Base-by-base conservation (phyloP, 352 stramenopile genomes). In the Vaucheria bursata region DNA sequence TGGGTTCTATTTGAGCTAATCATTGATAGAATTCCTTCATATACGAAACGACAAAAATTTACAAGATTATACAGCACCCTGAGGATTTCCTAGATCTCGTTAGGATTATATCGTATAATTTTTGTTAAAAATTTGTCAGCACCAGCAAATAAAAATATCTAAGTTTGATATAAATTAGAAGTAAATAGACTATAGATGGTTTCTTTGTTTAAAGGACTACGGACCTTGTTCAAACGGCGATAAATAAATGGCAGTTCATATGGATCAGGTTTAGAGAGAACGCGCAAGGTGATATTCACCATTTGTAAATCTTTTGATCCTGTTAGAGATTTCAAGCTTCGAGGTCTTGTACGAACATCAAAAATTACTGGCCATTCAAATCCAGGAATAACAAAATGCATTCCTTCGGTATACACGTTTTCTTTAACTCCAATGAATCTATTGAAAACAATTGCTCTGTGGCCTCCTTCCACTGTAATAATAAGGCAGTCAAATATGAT, bases 241-340 rank as follows among this genome's bases (percentile, higher is more conserved):
- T 98, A 98, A 81, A 98, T 97, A 90, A 91, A 97, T 72, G 97
- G 93, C 40, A 99, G 88, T 74, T 93, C 86, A 65, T 85, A 85
- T 25, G 90, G 89, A 87, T 97, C 88, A 1, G 96, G 96, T 85
- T 97, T 96, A 84, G 94, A 97, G 78, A 99, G 90, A 69, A 99
- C 96, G 93, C 96, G 94, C 82, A 99, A 93, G 5, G 92, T 96
- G 79, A 99, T 97, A 83, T 97, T 98, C 78, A 99, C 97, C 94
- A 98, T 98, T 88, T 99, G 95, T 80, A 99, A 88, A 88, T 99
- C 95, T 89, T 97, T 97, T 1, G 79, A 88, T 75, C 88, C 88
- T 0, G 88, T 92, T 34, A 92, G 78, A 8, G 88, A 91, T 79
- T 91, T 84, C 33, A 91, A 74, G 78, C 95, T 98, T 83, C 93